Evolutionary conservation across 169 alveolate genomes (phyloP).

Genomic region (Cryptosporidium muris): DNA sequence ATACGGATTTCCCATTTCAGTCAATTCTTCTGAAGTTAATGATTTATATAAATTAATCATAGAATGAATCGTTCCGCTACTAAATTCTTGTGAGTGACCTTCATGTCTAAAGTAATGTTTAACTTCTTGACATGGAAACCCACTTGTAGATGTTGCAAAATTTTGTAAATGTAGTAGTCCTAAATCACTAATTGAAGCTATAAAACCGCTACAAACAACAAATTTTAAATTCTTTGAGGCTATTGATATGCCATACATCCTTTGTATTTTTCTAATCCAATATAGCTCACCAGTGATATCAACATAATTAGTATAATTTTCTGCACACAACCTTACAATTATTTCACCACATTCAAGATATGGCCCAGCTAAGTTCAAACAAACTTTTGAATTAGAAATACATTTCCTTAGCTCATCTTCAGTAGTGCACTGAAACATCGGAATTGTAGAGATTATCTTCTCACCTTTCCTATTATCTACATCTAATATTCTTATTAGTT

Average conservation of each 20-base stretch:
- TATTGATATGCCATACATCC: slow-evolving; percentile 40
- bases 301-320: slow-evolving; percentile 45
- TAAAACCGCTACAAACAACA: slow-evolving; percentile 15
- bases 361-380: slow-evolving; percentile 40
- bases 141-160: slow-evolving; percentile 61
- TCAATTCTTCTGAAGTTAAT: not conserved
- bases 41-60: not conserved
- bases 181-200: slow-evolving; percentile 13
- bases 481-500: slow-evolving; percentile 28
- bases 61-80: slow-evolving; percentile 38
- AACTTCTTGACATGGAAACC: slow-evolving; percentile 63
- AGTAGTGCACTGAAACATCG: slow-evolving; percentile 56
- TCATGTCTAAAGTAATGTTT: slow-evolving; percentile 35
- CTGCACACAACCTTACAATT: slow-evolving; percentile 21
- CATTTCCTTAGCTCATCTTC: slow-evolving; percentile 49
- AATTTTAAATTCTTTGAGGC: slow-evolving; percentile 59
- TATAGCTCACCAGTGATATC: slow-evolving; percentile 39
- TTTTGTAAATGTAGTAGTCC: slow-evolving; percentile 57
- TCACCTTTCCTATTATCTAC: slow-evolving; percentile 51
- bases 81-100: slow-evolving; percentile 22
- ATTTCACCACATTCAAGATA: slow-evolving; percentile 52
- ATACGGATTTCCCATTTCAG: slow-evolving; percentile 15
- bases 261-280: slow-evolving; percentile 55
- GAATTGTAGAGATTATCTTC: slow-evolving; percentile 55
- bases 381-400: slow-evolving; percentile 53